Evolutionary conservation across 768 basidiomycete species (phyloP), one percentile per base, ranked within the genome.

Genomic region (Agaricus subrufescens): DNA sequence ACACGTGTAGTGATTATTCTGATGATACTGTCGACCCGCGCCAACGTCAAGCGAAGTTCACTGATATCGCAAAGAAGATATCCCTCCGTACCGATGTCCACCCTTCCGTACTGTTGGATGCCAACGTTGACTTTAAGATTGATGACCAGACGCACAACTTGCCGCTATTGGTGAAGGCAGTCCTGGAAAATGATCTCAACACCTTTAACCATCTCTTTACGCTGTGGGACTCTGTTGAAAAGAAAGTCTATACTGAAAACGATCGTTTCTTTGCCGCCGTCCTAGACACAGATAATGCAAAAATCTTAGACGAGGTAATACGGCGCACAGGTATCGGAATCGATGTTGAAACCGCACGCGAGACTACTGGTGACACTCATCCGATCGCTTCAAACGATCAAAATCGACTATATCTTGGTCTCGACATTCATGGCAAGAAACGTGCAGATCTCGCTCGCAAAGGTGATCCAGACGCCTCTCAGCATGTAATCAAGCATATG

Each of bases 341-440:
- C 12, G 67, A 73, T 38, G 60, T 76, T 34, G 65, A 66, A 12
- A 58, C 54, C 0, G 64, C 62, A 19, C 60, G 65, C n/a, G 61
- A 69, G 34, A 52, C 56, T 9, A 55, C 55, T 14, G 60, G 55
- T 1, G 57, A 67, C 6, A 66, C 69, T 19, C 54, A 61, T 11
- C 62, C 66, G 26, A 57, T 58, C 9, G 61, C 65, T 9, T 58
- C 64, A 40, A 73, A 75, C 59, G 75, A 76, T 59, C 59, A 66
- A 52, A 73, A 76, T 62, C 73, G 67, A 62, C 46, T 78, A 0
- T 86, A 86, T 60, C 77, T 84, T 15, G 84, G 85, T 0, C 71
- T 87, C 42, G 78, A 77, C 53, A 80, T 86, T 23, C 81, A 84
- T 56, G 84, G 83, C n/a, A 83, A 82, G 71, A 85, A 85, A 62